Base-by-base conservation (phyloP, 1,284 basidiomycete genomes). In the Coniferiporia weirii region DNA sequence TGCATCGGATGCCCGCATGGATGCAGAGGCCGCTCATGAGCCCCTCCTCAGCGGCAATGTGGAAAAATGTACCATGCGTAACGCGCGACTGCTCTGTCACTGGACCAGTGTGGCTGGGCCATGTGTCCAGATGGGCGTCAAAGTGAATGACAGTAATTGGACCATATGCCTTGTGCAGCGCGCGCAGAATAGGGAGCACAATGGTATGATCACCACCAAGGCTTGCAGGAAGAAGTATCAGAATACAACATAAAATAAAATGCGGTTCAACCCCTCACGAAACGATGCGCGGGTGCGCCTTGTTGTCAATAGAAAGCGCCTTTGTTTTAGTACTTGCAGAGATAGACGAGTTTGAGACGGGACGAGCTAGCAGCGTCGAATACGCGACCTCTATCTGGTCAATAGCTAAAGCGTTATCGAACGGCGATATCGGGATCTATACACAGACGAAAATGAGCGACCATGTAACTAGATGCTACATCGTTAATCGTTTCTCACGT, bases 311-410 rank as follows among this genome's bases (percentile, higher is more conserved):
- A 0, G 83, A 77, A 12, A 84, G 67, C 15, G 62, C 22, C 62
- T 67, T 51, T 60, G 57, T 54, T 43, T 65, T 65, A 61, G 69
- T 66, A 51, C 58, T 62, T 35, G 64, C 62, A 63, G 66, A 70
- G 52, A 66, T 59, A 19, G 69, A 73, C 20, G 66, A 65, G 32
- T 70, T 72, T 51, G 75, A 73, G n/a, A 81, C 71, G 6, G 77
- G 71, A 55, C 87, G 77, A 22, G 76, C 73, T 17, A 91, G 73
- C 32, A 92, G 74, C 1, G 87, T 86, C 17, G 82, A 79, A 67
- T 91, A 89, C 3, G 89, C 87, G 32, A 87, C 81, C 67, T 90
- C 83, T 74, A 91, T 90, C 66, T 91, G 89, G 64, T 91, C 86
- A 10, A 91, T 66, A 2, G 90, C 89, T 17, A 90, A 73, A 0